Evolutionary conservation across 1,139 yeast genomes (phyloP), one percentile per base, ranked within the genome.

Genomic region (Protomyces inouyei): DNA sequence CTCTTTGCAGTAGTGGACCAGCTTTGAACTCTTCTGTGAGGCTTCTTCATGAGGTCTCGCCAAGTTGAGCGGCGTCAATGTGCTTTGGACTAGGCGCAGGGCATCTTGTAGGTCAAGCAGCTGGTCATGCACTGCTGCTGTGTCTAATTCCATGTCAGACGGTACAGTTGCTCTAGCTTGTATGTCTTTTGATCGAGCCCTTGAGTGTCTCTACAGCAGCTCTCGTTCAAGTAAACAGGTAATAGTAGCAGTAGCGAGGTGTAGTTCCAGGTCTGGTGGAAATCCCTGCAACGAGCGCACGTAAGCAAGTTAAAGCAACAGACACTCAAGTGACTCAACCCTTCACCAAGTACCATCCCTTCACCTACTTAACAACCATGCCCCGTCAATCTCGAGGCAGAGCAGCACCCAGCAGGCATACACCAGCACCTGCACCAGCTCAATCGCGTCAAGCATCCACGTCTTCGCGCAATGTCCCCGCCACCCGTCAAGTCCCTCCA

Each of bases 401-500:
- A 45, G 61, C 67, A n/a, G 66, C 67, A 46, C 63, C 63, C 32
- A 73, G 76, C 46, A 72, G 78, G 64, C 73, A 80, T 59, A 84
- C 85, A 67, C 81, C 85, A 14, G 64, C 64, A 69, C 73, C 78
- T 68, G 81, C 84, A 75, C 92, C 86, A 75, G 78, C 83, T 67
- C 85, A 95, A 79, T 81, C 87, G 40, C 88, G 93, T 35, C 86
- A 85, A 73, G 86, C 95, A 61, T 85, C 88, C 73, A 83, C 93
- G 65, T 86, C 88, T 56, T 84, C 87, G 55, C 69, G 68, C 70
- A 59, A 59, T 59, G 54, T 71, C 75, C 71, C 71, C 73, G 67
- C 48, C 36, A 69, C 40, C 32, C 64, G 25, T 76, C 81, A 63
- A 76, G 71, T 76, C 14, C 72, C 73, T 23, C 73, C 74, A 56